Base-by-base conservation (phyloP, 2,329 filamentous ascomycete genomes). In the Colletotrichum tropicicola region DNA sequence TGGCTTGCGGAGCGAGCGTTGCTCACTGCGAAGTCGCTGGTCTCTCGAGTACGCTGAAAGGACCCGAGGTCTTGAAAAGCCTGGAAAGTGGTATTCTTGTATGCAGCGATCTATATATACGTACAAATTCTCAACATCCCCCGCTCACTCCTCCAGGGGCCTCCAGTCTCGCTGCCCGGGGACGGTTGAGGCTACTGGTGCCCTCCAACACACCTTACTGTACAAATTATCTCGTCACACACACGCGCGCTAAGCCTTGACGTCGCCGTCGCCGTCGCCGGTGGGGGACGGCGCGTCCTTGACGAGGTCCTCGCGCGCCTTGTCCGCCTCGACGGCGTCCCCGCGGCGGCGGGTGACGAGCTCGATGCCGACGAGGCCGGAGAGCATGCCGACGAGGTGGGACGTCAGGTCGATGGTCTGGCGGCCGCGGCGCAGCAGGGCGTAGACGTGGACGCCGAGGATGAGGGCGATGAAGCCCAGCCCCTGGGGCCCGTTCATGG, bases 391-490 rank as follows among this genome's bases (percentile, higher is more conserved):
- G 7, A 77, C 80, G 66, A 89, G 66, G 67, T 88, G 86, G 30
- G 85, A 85, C 47, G 81, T 79, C 15, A 87, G 71, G 61, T 89
- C 86, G 32, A 85, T 73, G 52, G 75, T 78, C 56, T 80, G 73
- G 65, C 75, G 77, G 28, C 71, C 74, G 60, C 77, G 76, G 57
- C 79, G 82, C 47, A 83, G 79, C 66, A 84, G 70, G 8, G 76
- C 81, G 17, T 83, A 76, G 23, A 88, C 69, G 70, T 88, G 85
- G 39, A 87, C 69, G 10, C 83, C 82, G 15, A 85, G 70, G 17
- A 85, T 72, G 53, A 86, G 68, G n/a, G 81, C 81, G 57, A 89
- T 73, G 68, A 88, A 83, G 2, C 81, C 80, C 12, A 88, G 78
- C 0, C 86, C 85, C 59, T 86, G 82, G 9, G 89, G 80, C 25